Base-by-base conservation (phyloP, 768 basidiomycete species). In the Royoungia palumana region DNA sequence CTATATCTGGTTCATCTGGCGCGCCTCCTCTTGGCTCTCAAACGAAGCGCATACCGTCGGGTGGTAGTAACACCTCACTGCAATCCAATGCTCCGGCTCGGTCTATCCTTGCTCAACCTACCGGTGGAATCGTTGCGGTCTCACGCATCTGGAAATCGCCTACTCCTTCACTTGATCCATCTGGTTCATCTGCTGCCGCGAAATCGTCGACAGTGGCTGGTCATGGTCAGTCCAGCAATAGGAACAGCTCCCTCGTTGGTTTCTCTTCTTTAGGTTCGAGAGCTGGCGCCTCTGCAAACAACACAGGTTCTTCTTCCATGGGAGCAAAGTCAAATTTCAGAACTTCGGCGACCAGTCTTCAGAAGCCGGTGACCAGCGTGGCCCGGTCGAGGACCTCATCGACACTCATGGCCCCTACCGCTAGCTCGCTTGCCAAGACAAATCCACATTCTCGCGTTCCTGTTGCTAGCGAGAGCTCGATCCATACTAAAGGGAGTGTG, bases 351-450 rank as follows among this genome's bases (percentile, higher is more conserved):
- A 16, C 41, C 17, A 57, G 38, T 43, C 40, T 44, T 13, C 49
- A 49, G 24, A 59, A 57, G 25, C 46, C 43, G 2, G n/a, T 21
- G 35, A 13, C 32, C n/a, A 34, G 37, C 32, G 55, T 60, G 32
- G 55, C 57, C 2, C 51, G 62, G 35, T 58, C 48, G 13, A 66
- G 72, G 30, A 67, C 65, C 0, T 68, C 69, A 7, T 78, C 80
- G 3, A 76, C 82, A 32, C 70, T 89, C 12, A 69, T 85, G 43
- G 86, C 87, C 1, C 87, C 87, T 0, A 89, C 87, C 1, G 87
- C 83, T 2, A 87, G 86, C 57, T 89, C 87, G 2, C 68, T 89
- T 20, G 87, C 87, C 3, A 87, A 82, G 70, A 71, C 62, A 20
- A 70, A 52, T 32, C 46, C 35, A 12, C 57, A 58, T 20, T 47